Evolutionary conservation across 495 filamentous ascomycete genomes (phyloP), one percentile per base, ranked within the genome.

Genomic region (Xylaria grammica): DNA sequence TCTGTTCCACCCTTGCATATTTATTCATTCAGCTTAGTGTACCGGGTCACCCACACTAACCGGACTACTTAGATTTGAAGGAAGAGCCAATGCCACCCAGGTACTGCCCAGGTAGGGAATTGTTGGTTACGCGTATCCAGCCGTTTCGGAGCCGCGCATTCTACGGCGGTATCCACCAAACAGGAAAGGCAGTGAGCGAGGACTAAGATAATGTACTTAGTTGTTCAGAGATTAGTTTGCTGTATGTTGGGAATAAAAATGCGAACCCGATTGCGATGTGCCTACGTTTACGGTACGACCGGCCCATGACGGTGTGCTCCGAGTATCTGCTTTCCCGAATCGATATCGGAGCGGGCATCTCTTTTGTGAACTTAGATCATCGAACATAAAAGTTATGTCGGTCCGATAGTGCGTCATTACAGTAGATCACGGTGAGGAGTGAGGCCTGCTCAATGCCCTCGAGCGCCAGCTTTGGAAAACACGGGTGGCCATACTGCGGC

Each of bases 401-500:
- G 54, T 9, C 54, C 54, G 38, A 57, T 57, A 45, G 7, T 44
- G 38, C 26, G 20, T 29, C 13, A 19, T 57, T 24, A 57, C 34
- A 38, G 32, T 40, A 55, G 52, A 53, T 53, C 51, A 53, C 30
- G n/a, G n/a, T n/a, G n/a, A n/a, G n/a, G n/a, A 36, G 17, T 19
- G 30, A 53, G 22, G 40, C 20, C 20, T 24, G 52, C 15, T 22
- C 30, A 5, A 26, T 40, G 4, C 9, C 20, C 52, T 40, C 7
- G 17, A 24, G 20, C 34, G 8, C 26, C 34, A 55, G 19, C 52
- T 27, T 27, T 10, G 26, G 17, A n/a, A 34, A 42, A 40, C 2
- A 0, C 22, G 13, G n/a, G 52, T 24, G 20, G 22, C 51, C 38
- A 32, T n/a, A 27, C 32, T n/a, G 11, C 22, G 34, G 19, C 34